Evolutionary conservation across 179 eudicot species (phyloP).

Genomic region (Patellifolia procumbens): DNA sequence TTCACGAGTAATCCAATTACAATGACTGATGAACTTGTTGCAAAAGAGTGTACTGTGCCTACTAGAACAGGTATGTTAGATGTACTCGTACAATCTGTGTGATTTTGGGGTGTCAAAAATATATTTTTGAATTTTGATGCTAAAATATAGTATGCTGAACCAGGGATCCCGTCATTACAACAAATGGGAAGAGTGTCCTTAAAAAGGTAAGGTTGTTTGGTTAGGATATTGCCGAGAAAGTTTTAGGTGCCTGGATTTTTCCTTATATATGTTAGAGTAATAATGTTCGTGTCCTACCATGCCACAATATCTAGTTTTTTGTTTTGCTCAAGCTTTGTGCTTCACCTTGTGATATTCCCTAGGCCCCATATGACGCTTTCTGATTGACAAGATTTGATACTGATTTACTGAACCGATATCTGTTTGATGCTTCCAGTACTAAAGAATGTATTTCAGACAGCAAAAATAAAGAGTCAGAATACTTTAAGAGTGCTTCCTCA

Average conservation of each 20-base stretch:
- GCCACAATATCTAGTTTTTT: background rate
- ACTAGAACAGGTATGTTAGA: constrained; percentile 49
- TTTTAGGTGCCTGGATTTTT: background rate
- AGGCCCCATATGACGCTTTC: background rate
- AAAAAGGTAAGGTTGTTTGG: constrained; percentile 38
- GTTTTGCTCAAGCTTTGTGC: background rate
- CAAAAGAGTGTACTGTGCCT: constrained; percentile 23
- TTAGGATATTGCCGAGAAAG: constrained; percentile 7
- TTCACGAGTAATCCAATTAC: constrained; percentile 19
- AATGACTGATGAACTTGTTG: constrained; percentile 10
- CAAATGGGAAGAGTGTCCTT: constrained; percentile 31
- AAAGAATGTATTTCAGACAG: constrained; percentile 29
- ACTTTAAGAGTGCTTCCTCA: constrained; percentile 35
- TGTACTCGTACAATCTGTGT: constrained; percentile 11
- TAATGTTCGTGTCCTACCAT: background rate
- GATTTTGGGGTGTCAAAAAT: no score
- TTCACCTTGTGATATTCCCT: constrained; percentile 4
- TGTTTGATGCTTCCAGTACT: constrained; percentile 28
- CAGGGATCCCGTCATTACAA: constrained; percentile 48
- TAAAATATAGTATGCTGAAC: constrained; percentile 31
- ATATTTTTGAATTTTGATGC: no score
- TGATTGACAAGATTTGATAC: constrained; percentile 3
- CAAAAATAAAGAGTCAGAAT: constrained; percentile 27
- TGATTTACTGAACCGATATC: constrained; percentile 24
- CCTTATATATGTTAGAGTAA: background rate